These are phyloP conservation scores for Wolfiporia cocos DNA, from an alignment of 1,284 basidiomycete species.

Conservation along the genomic window DNA sequence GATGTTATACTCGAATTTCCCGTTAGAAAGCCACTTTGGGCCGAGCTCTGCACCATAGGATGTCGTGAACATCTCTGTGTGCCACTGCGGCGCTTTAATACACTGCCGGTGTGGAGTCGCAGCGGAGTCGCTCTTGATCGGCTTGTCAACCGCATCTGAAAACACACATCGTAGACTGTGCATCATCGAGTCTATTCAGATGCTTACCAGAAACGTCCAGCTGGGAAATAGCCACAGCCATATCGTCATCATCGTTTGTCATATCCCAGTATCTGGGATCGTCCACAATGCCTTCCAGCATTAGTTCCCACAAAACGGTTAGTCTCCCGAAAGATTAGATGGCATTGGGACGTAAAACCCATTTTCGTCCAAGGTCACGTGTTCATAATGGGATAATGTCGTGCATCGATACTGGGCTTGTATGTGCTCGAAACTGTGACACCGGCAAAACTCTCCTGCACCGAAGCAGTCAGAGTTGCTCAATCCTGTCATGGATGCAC, in stretches of 20 bases:
- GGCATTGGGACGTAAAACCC: slow-evolving; percentile 21
- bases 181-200: too few species aligned
- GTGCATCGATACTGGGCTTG: slow-evolving; percentile 47
- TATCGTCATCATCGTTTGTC: slow-evolving; percentile 33
- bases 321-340: background rate
- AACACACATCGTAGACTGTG: background rate
- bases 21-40: slow-evolving; percentile 33
- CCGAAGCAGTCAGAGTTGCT: background rate
- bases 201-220: background rate
- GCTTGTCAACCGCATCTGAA: background rate
- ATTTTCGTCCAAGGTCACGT: slow-evolving; percentile 61
- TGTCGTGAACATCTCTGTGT: slow-evolving; percentile 15
- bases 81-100: slow-evolving; percentile 2
- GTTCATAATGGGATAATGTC: slow-evolving; percentile 62
- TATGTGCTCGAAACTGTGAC: slow-evolving; percentile 43
- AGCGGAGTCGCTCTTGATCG: background rate
- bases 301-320: slow-evolving; percentile 19
- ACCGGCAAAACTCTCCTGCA: slow-evolving; percentile 66
- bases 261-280: slow-evolving; percentile 63
- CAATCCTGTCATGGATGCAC: slow-evolving; percentile 8
- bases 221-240: background rate
- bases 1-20: slow-evolving; percentile 44
- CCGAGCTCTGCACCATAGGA: background rate
- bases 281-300: slow-evolving; percentile 58
- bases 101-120: background rate